Evolutionary conservation across 495 filamentous ascomycete genomes (phyloP), one percentile per base, ranked within the genome.

Genomic region (Penicillium pulvis): DNA sequence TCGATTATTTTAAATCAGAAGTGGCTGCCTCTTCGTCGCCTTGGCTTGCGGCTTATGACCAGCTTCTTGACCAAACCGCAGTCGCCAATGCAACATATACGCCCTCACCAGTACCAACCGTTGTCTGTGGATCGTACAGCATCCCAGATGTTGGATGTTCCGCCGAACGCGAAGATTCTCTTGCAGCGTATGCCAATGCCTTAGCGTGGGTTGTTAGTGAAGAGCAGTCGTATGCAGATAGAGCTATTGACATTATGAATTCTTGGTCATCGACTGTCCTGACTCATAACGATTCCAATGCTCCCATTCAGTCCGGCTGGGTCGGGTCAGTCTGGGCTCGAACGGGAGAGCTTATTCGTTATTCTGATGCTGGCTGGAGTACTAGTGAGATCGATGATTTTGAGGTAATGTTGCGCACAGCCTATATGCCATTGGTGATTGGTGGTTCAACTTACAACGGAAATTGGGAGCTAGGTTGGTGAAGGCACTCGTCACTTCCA

Each of bases 381-480:
- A 26, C 50, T 0, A 36, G 31, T 19, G 53, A 59, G 17, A 61
- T 72, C 23, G 28, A 51, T 0, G 43, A 57, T 14, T 70, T 72
- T 57, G 65, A 57, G 30, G 14, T 17, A 17, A 68, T 72, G 64
- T 28, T 72, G 11, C 26, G 42, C 17, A 62, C 68, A 45, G 67
- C 66, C 1, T 72, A 72, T 59, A 51, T 72, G 52, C 69, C 69
- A 30, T 26, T 58, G 12, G 49, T 56, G n/a, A 56, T 70, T 11
- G 42, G 50, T 31, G 67, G 67, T 12, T 54, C 65, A 14, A 51
- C 46, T 30, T 41, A 55, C 33, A 68, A 66, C 58, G 64, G 51
- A 0, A 72, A 72, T 51, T 72, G 70, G 70, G 65, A 72, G 19
- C 28, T 71, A 14, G 62, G 65, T 71, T 51, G 12, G 56, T 28